Evolutionary conservation across 306 rosid genomes (phyloP), one percentile per base, ranked within the genome.

Genomic region (Dryas drummondii): DNA sequence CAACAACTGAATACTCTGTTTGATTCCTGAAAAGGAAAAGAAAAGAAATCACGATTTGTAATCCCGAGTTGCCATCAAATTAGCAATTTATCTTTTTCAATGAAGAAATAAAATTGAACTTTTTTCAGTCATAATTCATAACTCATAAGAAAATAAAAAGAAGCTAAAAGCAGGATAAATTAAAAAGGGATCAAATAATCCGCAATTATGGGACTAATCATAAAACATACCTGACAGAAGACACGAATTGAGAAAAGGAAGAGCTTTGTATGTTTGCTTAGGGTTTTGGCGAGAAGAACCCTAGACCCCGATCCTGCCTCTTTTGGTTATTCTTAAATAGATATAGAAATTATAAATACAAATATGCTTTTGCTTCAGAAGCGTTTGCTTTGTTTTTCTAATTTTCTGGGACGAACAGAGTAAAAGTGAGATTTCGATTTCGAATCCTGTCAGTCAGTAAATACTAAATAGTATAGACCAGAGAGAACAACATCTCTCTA

Each of bases 291-390:
- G 22, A 41, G 4, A 16, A 27, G 75, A 76, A 76, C 81, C 84
- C 81, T 76, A 81, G 74, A 58, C 71, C 71, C 71, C 75, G 75
- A 81, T 66, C 84, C 71, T 50, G 49, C 73, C 70, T 76, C 46
- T 10, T 70, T 49, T 45, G 61, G 66, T 9, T 37, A 32, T 48
- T 5, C 32, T 44, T 55, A 6, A 2, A 19, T n/a, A 15, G 13
- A 62, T 2, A 22, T 32, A 14, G 9, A 50, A n/a, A 60, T 57
- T 53, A 37, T 70, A 40, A 5, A 13, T 50, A 11, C 10, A 3
- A 7, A 19, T 58, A 10, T 50, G 45, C 9, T 26, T 66, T n/a
- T 50, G 45, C 9, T 26, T 66, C 32, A 15, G 71, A 16, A 60
- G 19, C 46, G 4, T 12, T 61, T 66, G 12, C 22, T 47, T 13